Percentiles rank a stretch among this genome's conserved stretches.
Conservation (phyloP, 306 rosid genomes). For the Canavalia gladiata region DNA sequence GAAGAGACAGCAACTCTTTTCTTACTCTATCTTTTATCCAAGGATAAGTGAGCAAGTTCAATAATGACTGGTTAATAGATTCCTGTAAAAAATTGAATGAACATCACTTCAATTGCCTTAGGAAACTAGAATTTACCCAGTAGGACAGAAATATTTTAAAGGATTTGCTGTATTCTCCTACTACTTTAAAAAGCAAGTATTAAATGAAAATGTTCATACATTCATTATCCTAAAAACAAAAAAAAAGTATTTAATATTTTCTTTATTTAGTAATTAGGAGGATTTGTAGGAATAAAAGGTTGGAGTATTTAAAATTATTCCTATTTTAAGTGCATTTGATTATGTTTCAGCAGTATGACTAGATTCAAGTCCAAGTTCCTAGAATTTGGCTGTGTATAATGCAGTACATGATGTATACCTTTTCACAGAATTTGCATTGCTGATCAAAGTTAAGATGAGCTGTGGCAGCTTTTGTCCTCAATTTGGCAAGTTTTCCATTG, state of each 20-base stretch:
- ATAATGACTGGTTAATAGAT: conserved; percentile 72
- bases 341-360: background rate
- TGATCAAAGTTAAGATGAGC: conserved; percentile 73
- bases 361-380: background rate
- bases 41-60: conserved; percentile 84
- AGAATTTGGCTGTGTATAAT: background rate
- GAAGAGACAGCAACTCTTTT: conserved; percentile 65
- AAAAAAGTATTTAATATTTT: too few species aligned
- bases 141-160: background rate
- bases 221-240: too few species aligned
- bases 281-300: too few species aligned
- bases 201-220: too few species aligned
- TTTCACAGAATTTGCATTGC: conserved; percentile 88
- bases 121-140: background rate
- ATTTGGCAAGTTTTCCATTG: conserved; percentile 76
- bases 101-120: background rate
- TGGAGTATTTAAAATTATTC: too few species aligned
- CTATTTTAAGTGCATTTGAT: background rate
- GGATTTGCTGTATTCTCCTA: too few species aligned
- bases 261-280: too few species aligned
- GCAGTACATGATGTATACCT: conserved; percentile 59
- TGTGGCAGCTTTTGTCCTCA: conserved; percentile 67
- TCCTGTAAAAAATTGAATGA: conserved; percentile 62
- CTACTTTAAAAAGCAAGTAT: too few species aligned
- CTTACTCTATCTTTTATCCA: conserved; percentile 82